These are phyloP conservation scores for Zygotorulaspora danielsina DNA, from an alignment of 805 yeast genomes.

Conservation along the genomic window DNA sequence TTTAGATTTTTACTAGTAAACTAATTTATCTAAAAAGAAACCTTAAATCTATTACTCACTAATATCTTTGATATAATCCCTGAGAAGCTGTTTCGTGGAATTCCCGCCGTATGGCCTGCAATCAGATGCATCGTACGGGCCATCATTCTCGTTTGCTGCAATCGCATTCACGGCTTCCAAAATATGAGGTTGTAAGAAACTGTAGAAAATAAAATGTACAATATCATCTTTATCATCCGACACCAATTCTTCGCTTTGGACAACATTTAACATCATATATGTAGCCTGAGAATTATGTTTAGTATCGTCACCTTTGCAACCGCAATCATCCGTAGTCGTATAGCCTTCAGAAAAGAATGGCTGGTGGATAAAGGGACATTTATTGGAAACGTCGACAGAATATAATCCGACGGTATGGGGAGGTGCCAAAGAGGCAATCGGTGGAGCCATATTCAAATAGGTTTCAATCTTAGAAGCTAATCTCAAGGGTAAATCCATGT, in stretches of 20 bases:
- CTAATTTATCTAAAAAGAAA: not conserved
- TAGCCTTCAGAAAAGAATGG: conserved; percentile 57
- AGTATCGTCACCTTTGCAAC: conserved; percentile 83
- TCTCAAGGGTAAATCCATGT: conserved; percentile 52
- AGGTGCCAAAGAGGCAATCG: conserved; percentile 19
- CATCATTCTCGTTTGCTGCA: conserved; percentile 15
- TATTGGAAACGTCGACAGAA: not conserved
- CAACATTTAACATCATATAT: conserved; percentile 73
- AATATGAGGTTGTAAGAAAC: conserved; percentile 59
- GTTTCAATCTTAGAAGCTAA: conserved; percentile 53
- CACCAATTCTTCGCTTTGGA: conserved; percentile 41
- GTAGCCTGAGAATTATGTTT: conserved; percentile 55
- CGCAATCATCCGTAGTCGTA: conserved; percentile 79
- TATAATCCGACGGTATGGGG: conserved; percentile 10
- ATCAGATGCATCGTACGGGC: conserved; percentile 36
- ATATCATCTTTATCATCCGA: conserved; percentile 26
- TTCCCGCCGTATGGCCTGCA: conserved; percentile 39
- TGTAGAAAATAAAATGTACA: conserved; percentile 74
- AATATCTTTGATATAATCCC: conserved; percentile 36
- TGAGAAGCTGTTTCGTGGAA: conserved; percentile 44
- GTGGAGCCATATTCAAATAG: conserved; percentile 49
- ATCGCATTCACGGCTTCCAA: conserved; percentile 41
- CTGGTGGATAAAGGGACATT: conserved; percentile 25
- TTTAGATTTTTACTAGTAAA: not conserved
- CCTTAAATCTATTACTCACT: not conserved